phyloP scores from a whole-genome alignment of 768 basidiomycete genomes.

The Lactarius deliciosus region DNA sequence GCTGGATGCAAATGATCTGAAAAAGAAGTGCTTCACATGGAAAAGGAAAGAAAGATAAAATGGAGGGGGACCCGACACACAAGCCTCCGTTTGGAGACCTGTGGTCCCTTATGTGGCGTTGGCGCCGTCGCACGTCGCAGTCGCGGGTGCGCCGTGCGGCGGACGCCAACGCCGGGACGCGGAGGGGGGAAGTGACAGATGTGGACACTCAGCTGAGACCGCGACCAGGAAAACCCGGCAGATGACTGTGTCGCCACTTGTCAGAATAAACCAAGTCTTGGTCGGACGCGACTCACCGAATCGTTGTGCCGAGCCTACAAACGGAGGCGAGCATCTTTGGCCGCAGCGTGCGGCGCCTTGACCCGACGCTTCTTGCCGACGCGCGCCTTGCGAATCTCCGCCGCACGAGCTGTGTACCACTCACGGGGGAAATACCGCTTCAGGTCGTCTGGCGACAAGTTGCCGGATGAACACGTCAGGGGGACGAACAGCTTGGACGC shows the following conservation, averaged over 20 bases:
- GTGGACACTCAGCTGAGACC: conserved; percentile 20
- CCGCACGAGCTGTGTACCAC: conserved; percentile 5
- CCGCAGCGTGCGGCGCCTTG: neutral
- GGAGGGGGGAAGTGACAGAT: conserved; percentile 7
- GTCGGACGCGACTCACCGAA: neutral
- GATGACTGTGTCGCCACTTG: neutral
- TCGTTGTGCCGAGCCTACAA: conserved; percentile 6
- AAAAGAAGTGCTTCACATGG: conserved; percentile 17
- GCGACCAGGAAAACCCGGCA: neutral
- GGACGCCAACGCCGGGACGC: conserved; percentile 18
- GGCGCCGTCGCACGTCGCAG: conserved; percentile 19
- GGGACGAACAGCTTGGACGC: conserved; percentile 16
- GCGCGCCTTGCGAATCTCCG: neutral
- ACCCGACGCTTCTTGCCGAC: conserved; percentile 6
- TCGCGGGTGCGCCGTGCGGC: conserved; percentile 21
- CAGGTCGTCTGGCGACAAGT: conserved; percentile 7
- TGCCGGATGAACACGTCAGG: neutral
- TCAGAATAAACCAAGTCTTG: conserved; percentile 1
- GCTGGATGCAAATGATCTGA: conserved; percentile 1
- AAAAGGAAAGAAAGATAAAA: neutral
- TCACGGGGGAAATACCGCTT: conserved; percentile 13
- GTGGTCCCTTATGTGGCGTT: conserved; percentile 14
- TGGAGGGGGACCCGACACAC: conserved; percentile 11
- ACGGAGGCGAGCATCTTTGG: conserved; percentile 1
- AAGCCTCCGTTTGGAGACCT: conserved; percentile 12